phyloP scores from a whole-genome alignment of 2,329 filamentous ascomycete genomes.

The Xylariaceae sp. region DNA sequence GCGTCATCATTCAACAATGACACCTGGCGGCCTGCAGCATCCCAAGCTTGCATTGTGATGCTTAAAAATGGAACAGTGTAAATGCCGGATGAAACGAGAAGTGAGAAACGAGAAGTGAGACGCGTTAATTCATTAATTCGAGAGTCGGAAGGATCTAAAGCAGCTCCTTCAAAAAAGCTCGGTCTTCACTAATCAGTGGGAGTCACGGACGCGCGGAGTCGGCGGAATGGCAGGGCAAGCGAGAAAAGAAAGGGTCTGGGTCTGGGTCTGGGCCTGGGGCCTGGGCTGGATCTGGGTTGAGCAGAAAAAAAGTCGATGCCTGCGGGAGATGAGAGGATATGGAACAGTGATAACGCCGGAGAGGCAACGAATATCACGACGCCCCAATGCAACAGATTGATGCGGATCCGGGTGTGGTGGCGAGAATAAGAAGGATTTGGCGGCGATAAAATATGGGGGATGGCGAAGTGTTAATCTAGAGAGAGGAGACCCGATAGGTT shows the following conservation, averaged over 20 bases:
- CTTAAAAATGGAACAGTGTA: not conserved
- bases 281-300: too few relatives aligned
- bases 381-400: not conserved
- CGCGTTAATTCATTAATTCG: not conserved
- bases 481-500: slow-evolving; percentile 2
- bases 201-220: slow-evolving; percentile 3
- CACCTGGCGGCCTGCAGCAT: slow-evolving; percentile 52
- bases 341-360: not conserved
- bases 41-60: slow-evolving; percentile 46
- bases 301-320: not conserved
- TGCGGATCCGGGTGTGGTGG: not conserved
- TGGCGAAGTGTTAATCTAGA: not conserved
- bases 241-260: not conserved
- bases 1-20: slow-evolving; percentile 55
- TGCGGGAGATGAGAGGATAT: not conserved
- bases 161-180: slow-evolving; percentile 1
- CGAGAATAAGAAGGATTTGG: not conserved
- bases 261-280: not conserved
- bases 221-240: slow-evolving; percentile 7
- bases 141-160: not conserved
- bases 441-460: not conserved
- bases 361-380: slow-evolving; percentile 1
- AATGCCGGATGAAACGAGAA: not conserved
- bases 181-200: not conserved
- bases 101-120: not conserved